Evolutionary conservation across 2,329 filamentous ascomycete species (phyloP).

Genomic region (Gyromitra esculenta): DNA sequence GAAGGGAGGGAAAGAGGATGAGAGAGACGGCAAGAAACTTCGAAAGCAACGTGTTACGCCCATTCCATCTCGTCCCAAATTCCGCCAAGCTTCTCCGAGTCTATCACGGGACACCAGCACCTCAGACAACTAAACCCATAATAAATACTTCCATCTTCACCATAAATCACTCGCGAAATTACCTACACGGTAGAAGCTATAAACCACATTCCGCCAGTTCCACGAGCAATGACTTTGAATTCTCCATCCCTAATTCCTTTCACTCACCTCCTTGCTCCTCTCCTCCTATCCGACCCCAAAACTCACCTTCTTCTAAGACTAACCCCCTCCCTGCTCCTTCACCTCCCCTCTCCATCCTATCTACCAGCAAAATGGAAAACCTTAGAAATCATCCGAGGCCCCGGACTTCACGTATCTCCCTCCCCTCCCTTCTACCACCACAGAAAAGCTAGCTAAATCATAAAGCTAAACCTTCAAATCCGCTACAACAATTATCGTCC

Average conservation of each 20-base stretch:
- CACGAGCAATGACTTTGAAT: background rate
- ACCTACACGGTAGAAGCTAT: background rate
- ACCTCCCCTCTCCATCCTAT: constrained; percentile 12
- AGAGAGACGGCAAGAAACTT: background rate
- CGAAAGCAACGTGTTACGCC: no score
- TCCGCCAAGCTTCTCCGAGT: no score
- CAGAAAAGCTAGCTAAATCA: background rate
- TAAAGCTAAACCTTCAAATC: constrained; percentile 43
- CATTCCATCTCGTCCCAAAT: no score
- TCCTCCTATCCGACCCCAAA: background rate
- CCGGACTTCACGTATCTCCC: constrained; percentile 41
- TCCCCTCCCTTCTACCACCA: no score
- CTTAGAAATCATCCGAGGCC: constrained; percentile 37
- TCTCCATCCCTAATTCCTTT: background rate
- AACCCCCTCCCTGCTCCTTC: constrained; percentile 6
- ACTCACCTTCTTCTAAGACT: constrained; percentile 10
- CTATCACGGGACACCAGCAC: no score
- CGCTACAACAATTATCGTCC: constrained; percentile 17
- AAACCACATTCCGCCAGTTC: background rate
- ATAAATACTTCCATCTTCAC: background rate
- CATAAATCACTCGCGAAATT: background rate
- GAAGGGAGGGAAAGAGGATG: no score
- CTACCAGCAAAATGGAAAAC: constrained; percentile 15
- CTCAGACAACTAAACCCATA: background rate
- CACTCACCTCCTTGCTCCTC: background rate